These are phyloP conservation scores for Euphorbia corollata DNA, from an alignment of 441 rosid genomes.

Conservation along the genomic window DNA sequence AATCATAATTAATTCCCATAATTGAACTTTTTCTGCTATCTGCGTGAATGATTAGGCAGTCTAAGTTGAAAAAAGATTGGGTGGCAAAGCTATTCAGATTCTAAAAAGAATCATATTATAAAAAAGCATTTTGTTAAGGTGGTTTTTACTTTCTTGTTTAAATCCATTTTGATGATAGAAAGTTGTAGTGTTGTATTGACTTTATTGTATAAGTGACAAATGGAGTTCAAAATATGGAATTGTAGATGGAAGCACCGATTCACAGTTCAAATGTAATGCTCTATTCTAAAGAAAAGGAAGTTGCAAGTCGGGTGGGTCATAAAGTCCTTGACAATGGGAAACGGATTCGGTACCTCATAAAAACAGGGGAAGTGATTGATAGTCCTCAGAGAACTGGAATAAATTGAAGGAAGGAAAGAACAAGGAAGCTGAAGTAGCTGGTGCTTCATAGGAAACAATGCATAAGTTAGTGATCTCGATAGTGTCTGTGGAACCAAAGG, in stretches of 20 bases:
- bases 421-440: conserved; percentile 50
- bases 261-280: conserved; percentile 97
- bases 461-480: conserved; percentile 7
- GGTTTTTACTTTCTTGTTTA: conserved; percentile 7
- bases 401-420: conserved; percentile 53
- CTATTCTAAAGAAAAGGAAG: conserved; percentile 72
- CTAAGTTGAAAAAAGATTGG: too few species aligned
- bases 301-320: conserved; percentile 78
- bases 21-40: too few species aligned
- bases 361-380: conserved; percentile 81
- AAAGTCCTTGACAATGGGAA: conserved; percentile 64
- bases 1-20: too few species aligned
- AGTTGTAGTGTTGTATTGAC: too few species aligned
- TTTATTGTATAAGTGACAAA: background rate
- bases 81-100: too few species aligned
- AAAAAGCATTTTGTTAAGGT: too few species aligned
- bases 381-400: conserved; percentile 62
- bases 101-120: too few species aligned
- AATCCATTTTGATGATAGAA: background rate
- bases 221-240: conserved; percentile 16
- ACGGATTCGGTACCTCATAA: conserved; percentile 67
- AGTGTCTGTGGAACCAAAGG: too few species aligned
- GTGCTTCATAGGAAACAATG: conserved; percentile 20
- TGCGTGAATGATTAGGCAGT: too few species aligned
- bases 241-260: conserved; percentile 85